Evolutionary conservation across 805 yeast genomes (phyloP).

Genomic region (Myxozyma lipomycoides): DNA sequence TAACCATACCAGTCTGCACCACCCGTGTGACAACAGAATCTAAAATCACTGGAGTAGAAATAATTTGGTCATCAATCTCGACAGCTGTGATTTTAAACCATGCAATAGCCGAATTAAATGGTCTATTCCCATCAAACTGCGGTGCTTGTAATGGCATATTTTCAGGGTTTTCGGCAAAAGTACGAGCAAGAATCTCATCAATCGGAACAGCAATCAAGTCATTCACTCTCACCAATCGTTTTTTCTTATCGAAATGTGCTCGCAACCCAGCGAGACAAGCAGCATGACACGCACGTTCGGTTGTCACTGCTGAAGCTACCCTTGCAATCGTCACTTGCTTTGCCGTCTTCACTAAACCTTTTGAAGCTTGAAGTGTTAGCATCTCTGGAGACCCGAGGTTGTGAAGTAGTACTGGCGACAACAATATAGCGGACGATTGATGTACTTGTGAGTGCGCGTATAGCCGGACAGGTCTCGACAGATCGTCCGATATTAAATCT

Average conservation of each 20-base stretch:
- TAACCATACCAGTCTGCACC: slow-evolving; percentile 60
- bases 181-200: slow-evolving; percentile 61
- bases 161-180: slow-evolving; percentile 32
- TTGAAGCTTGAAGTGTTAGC: slow-evolving; percentile 26
- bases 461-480: slow-evolving; percentile 42
- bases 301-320: slow-evolving; percentile 63
- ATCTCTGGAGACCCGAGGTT: slow-evolving; percentile 44
- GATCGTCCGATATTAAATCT: slow-evolving; percentile 1
- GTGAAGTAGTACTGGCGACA: slow-evolving; percentile 60
- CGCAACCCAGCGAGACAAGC: slow-evolving; percentile 59
- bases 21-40: slow-evolving; percentile 67
- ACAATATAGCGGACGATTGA: slow-evolving; percentile 42
- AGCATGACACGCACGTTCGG: slow-evolving; percentile 60
- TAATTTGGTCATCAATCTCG: not conserved
- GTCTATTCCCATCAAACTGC: not conserved
- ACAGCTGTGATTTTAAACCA: slow-evolving; percentile 76
- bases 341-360: slow-evolving; percentile 41
- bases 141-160: slow-evolving; percentile 21
- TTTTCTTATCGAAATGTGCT: slow-evolving; percentile 52
- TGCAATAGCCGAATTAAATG: slow-evolving; percentile 66
- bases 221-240: slow-evolving; percentile 57
- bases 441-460: slow-evolving; percentile 61
- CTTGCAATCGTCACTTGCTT: slow-evolving; percentile 62
- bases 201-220: slow-evolving; percentile 76
- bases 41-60: slow-evolving; percentile 43